phyloP scores from a whole-genome alignment of 2,329 filamentous ascomycete species.

The Shiraia sp. region DNA sequence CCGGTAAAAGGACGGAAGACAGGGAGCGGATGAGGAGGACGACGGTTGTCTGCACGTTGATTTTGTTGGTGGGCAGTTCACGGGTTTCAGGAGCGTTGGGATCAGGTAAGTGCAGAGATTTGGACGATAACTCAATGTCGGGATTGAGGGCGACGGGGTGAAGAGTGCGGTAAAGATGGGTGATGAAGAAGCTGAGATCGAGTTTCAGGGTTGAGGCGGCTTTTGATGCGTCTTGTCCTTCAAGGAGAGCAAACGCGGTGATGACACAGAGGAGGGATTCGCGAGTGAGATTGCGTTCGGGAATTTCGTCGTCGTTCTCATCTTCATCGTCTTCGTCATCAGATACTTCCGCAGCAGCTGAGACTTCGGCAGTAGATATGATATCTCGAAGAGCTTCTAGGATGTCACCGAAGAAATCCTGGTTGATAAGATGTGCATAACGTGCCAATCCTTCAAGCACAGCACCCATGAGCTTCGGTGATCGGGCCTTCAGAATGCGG shows the following conservation, averaged over 20 bases:
- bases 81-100: conserved; percentile 56
- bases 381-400: conserved; percentile 93
- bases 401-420: conserved; percentile 97
- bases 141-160: conserved; percentile 77
- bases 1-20: conserved; percentile 77
- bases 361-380: conserved; percentile 70
- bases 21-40: conserved; percentile 88
- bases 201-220: conserved; percentile 80
- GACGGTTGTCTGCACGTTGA: conserved; percentile 94
- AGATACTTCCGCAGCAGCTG: conserved; percentile 51
- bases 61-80: conserved; percentile 62
- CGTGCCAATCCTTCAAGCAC: conserved; percentile 92
- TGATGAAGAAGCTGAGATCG: conserved; percentile 93
- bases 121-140: conserved; percentile 81
- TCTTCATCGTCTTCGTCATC: conserved; percentile 55
- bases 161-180: conserved; percentile 86
- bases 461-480: conserved; percentile 89
- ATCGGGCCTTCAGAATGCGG: conserved; percentile 82
- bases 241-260: conserved; percentile 93
- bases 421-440: conserved; percentile 96
- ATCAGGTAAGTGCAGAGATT: conserved; percentile 72
- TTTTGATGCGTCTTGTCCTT: conserved; percentile 89
- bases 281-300: conserved; percentile 71
- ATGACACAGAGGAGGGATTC: conserved; percentile 93
- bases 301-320: conserved; percentile 50